phyloP scores from a whole-genome alignment of 2,329 filamentous ascomycete genomes.

The Zasmidium angulare region DNA sequence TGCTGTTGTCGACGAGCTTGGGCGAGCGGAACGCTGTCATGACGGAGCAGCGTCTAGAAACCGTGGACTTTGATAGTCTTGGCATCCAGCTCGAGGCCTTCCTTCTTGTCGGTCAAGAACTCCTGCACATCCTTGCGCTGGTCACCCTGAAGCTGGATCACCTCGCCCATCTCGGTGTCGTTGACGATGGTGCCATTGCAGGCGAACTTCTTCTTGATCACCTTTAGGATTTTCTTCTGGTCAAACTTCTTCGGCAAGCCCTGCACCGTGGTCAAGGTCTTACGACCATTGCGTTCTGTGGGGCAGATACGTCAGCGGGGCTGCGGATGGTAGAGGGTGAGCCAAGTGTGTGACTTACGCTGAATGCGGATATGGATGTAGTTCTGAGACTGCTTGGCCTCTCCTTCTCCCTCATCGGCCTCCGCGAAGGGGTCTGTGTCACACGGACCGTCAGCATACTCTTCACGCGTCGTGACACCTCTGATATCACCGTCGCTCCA shows the following conservation, averaged over 20 bases:
- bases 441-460: slow-evolving; percentile 19
- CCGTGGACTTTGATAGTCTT: slow-evolving; percentile 88
- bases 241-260: slow-evolving; percentile 98
- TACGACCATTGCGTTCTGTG: slow-evolving; percentile 99
- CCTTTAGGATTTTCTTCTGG: slow-evolving; percentile 99
- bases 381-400: slow-evolving; percentile 92
- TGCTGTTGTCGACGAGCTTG: neutral
- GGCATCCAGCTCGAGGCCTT: slow-evolving; percentile 87
- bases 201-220: slow-evolving; percentile 99
- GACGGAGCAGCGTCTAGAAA: slow-evolving; percentile 28
- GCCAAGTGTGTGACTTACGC: slow-evolving; percentile 65
- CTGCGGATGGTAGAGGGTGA: neutral
- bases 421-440: slow-evolving; percentile 97
- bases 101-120: slow-evolving; percentile 94
- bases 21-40: neutral
- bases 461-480: neutral
- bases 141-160: slow-evolving; percentile 99
- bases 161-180: slow-evolving; percentile 96
- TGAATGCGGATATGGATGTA: slow-evolving; percentile 99
- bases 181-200: slow-evolving; percentile 99
- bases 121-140: slow-evolving; percentile 98
- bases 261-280: slow-evolving; percentile 99
- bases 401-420: slow-evolving; percentile 98
- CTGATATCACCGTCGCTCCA: neutral
- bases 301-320: slow-evolving; percentile 34